phyloP scores from a whole-genome alignment of 768 basidiomycete species.

The Mycena epipterygia region DNA sequence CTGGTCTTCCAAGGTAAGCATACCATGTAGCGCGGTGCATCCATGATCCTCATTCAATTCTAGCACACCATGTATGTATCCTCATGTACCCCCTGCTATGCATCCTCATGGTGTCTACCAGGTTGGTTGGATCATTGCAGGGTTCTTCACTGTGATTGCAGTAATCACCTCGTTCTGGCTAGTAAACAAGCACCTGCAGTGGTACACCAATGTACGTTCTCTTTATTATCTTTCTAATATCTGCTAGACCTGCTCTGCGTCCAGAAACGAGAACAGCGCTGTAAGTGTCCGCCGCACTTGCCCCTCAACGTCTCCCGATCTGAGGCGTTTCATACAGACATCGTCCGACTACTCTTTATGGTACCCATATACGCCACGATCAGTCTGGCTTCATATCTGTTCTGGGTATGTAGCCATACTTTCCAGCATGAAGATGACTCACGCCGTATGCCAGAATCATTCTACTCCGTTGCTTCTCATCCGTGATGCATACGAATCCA shows the following conservation, averaged over 20 bases:
- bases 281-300: constrained; percentile 50
- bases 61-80: constrained; percentile 69
- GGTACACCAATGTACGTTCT: constrained; percentile 75
- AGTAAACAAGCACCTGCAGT: constrained; percentile 77
- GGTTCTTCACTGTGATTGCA: constrained; percentile 70
- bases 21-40: neutral
- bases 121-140: constrained; percentile 80
- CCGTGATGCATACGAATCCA: constrained; percentile 83
- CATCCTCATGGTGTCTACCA: constrained; percentile 40
- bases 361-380: constrained; percentile 81
- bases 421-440: neutral
- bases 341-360: constrained; percentile 83
- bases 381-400: constrained; percentile 77
- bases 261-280: constrained; percentile 79
- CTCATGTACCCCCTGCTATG: neutral
- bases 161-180: constrained; percentile 77
- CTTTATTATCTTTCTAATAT: neutral
- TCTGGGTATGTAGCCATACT: constrained; percentile 64
- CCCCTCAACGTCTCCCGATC: neutral
- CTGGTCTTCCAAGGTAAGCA: constrained; percentile 70
- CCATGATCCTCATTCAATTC: constrained; percentile 9
- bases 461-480: constrained; percentile 78
- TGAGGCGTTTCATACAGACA: constrained; percentile 58
- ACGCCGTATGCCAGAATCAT: constrained; percentile 60
- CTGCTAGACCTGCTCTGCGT: constrained; percentile 1